These are phyloP conservation scores for Agaricus sinodeliciosus DNA, from an alignment of 768 basidiomycete species.

Conservation along the genomic window DNA sequence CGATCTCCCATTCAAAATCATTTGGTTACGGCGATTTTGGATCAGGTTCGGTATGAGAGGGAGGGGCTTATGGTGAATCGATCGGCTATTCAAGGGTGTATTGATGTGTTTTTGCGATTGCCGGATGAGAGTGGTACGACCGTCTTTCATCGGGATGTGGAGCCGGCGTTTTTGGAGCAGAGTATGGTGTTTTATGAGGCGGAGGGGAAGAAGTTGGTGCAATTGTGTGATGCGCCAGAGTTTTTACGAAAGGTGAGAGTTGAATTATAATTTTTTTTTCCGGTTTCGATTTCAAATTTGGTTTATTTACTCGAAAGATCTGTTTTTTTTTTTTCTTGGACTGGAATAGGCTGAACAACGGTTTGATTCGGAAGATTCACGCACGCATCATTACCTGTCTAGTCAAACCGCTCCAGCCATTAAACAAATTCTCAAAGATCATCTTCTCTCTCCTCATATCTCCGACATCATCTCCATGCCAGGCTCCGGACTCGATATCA, in stretches of 20 bases:
- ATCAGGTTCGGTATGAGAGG: constrained; percentile 85
- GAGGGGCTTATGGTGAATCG: constrained; percentile 88
- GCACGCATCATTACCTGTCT: constrained; percentile 83
- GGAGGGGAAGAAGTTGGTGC: constrained; percentile 67
- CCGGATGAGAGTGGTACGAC: constrained; percentile 43
- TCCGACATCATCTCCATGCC: constrained; percentile 68
- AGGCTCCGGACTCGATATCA: constrained; percentile 77
- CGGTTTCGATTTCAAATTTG: too few relatives aligned
- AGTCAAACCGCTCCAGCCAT: constrained; percentile 65
- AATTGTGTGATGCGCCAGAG: constrained; percentile 72
- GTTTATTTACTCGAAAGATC: too few relatives aligned
- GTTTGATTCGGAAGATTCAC: constrained; percentile 75
- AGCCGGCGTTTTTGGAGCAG: constrained; percentile 72
- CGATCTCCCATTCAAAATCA: constrained; percentile 77
- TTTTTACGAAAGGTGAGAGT: constrained; percentile 77
- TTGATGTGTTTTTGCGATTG: constrained; percentile 77
- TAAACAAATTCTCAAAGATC: constrained; percentile 65
- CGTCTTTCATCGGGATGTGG: constrained; percentile 79
- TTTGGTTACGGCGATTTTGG: constrained; percentile 73
- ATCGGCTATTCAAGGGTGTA: constrained; percentile 84
- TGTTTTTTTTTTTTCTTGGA: too few relatives aligned
- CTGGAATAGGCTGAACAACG: constrained; percentile 65
- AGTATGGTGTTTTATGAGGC: constrained; percentile 73
- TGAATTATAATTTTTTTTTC: too few relatives aligned
- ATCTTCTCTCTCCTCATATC: constrained; percentile 76